Percentiles rank a stretch among this genome's conserved stretches.
Evolutionary conservation across 164 flowering plant genomes (phyloP).

Genomic region (Saururus chinensis): DNA sequence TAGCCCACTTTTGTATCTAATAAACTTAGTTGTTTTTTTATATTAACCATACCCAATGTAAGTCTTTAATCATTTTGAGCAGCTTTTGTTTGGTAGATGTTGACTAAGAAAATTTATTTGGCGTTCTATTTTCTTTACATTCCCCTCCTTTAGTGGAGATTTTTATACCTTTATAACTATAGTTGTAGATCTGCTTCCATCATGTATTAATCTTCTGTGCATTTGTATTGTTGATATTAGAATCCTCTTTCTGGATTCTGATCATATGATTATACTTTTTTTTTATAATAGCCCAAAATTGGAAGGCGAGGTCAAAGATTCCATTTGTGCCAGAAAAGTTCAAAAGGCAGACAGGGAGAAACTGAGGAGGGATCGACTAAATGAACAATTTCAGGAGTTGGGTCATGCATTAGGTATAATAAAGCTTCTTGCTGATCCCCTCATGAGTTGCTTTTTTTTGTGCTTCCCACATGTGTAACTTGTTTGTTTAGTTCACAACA

Average conservation of each 20-base stretch:
- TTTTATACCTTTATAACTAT: too few species aligned
- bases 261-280: neutral
- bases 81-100: too few species aligned
- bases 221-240: too few species aligned
- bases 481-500: neutral
- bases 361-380: constrained; percentile 76
- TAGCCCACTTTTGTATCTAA: too few species aligned
- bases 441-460: neutral
- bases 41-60: too few species aligned
- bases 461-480: neutral
- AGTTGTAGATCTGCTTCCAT: too few species aligned
- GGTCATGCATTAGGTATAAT: constrained; percentile 63
- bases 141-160: too few species aligned
- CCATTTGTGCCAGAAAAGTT: constrained; percentile 55
- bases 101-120: too few species aligned
- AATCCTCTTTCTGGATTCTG: neutral
- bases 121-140: too few species aligned
- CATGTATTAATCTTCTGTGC: too few species aligned
- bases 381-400: constrained; percentile 81
- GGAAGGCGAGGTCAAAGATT: constrained; percentile 44
- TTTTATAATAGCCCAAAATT: constrained; percentile 23
- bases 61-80: too few species aligned
- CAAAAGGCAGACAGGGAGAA: constrained; percentile 96
- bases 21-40: too few species aligned
- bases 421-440: neutral